A percentile compares a stretch with the other conserved stretches of the same genome.
Conservation (phyloP, 306 rosid species). For the Acacia confusa region DNA sequence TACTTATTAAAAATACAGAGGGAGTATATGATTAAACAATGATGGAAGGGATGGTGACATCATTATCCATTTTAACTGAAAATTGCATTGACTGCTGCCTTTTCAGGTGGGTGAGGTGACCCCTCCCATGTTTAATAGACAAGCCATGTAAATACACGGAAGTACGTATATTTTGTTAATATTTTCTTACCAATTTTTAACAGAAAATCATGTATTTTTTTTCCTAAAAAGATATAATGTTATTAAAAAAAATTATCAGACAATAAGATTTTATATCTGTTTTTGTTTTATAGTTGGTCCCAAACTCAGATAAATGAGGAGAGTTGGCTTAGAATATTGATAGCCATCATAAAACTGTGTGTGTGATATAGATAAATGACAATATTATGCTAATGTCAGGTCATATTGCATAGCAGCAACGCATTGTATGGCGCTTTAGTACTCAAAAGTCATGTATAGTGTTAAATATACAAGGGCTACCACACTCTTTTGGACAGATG, state of each 20-base stretch:
- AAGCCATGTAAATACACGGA: neutral
- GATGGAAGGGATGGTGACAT: slow-evolving; percentile 16
- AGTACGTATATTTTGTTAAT: neutral
- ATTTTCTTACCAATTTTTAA: neutral
- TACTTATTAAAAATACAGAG: too few relatives aligned
- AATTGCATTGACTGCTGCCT: slow-evolving; percentile 17
- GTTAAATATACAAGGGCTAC: too few relatives aligned
- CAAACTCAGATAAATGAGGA: too few relatives aligned
- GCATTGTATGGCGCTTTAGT: neutral
- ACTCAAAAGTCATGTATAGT: too few relatives aligned
- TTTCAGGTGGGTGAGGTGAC: slow-evolving; percentile 3
- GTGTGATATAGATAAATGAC: too few relatives aligned
- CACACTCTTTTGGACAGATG: neutral
- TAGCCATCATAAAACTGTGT: neutral
- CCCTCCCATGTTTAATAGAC: neutral
- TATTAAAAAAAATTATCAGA: too few relatives aligned
- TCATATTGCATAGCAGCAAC: too few relatives aligned
- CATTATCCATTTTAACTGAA: slow-evolving; percentile 28
- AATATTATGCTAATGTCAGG: neutral
- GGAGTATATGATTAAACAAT: slow-evolving; percentile 6
- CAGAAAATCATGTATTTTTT: neutral
- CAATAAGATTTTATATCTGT: too few relatives aligned
- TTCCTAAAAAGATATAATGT: too few relatives aligned
- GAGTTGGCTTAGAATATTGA: too few relatives aligned
- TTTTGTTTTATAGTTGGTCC: too few relatives aligned